phyloP scores from a whole-genome alignment of 1,284 basidiomycete species.

The Neolentinus lepideus region DNA sequence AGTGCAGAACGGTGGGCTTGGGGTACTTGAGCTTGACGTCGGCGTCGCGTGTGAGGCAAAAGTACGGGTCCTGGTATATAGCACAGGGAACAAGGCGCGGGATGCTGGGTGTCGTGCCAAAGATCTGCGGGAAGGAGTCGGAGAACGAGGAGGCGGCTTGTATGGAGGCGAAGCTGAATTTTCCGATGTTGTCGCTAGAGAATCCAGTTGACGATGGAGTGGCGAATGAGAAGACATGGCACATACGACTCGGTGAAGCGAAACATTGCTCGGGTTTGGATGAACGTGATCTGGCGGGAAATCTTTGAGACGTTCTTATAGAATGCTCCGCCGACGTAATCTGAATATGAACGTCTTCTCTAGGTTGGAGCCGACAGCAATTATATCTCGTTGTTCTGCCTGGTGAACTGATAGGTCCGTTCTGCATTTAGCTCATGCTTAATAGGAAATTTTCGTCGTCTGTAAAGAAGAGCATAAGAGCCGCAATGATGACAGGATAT shows the following conservation, averaged over 20 bases:
- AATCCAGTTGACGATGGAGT: not conserved
- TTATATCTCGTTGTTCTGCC: conserved; percentile 89
- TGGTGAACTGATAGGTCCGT: conserved; percentile 81
- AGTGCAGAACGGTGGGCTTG: conserved; percentile 89
- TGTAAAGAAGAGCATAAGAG: conserved; percentile 19
- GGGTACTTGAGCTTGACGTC: conserved; percentile 93
- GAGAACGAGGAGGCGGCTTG: conserved; percentile 97
- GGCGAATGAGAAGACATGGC: not conserved
- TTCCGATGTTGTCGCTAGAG: conserved; percentile 94
- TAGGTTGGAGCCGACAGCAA: conserved; percentile 90
- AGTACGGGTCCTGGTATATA: conserved; percentile 97
- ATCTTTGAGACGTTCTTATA: conserved; percentile 95
- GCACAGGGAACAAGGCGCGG: conserved; percentile 97
- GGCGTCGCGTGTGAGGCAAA: conserved; percentile 94
- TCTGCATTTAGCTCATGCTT: conserved; percentile 91
- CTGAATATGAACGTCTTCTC: conserved; percentile 98
- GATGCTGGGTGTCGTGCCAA: conserved; percentile 78
- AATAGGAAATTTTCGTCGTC: conserved; percentile 99
- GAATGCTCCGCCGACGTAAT: conserved; percentile 87
- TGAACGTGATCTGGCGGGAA: conserved; percentile 89
- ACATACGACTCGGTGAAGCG: conserved; percentile 93
- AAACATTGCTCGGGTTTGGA: conserved; percentile 92
- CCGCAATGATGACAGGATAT: conserved; percentile 1
- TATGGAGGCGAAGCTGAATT: conserved; percentile 96
- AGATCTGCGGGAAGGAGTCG: conserved; percentile 98